Percentiles rank a stretch among this genome's conserved stretches.
Evolutionary conservation across 73 alveolate species (phyloP).

Genomic region (Paramecium octaurelia): DNA sequence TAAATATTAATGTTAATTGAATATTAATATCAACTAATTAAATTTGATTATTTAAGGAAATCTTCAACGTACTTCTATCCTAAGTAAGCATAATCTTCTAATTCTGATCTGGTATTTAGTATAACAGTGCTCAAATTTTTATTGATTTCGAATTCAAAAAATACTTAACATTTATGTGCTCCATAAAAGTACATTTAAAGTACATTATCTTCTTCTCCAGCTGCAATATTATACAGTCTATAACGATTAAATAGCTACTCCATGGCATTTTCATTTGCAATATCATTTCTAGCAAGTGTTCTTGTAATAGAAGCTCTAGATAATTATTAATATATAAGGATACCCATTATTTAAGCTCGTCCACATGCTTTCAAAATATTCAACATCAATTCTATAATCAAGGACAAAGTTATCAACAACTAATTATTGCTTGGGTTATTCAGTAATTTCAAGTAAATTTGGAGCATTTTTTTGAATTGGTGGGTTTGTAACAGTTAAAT

Average conservation of each 20-base stretch:
- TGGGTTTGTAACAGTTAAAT: too few species aligned
- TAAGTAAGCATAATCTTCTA: slow-evolving; percentile 19
- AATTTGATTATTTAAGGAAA: neutral
- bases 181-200: slow-evolving; percentile 53
- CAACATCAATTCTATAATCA: neutral
- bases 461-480: neutral
- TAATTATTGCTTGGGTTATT: neutral
- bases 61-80: slow-evolving; percentile 24
- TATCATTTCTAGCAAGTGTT: neutral
- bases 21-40: neutral
- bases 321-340: neutral
- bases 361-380: slow-evolving; percentile 47
- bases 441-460: neutral
- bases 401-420: slow-evolving; percentile 10
- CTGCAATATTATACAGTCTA: slow-evolving; percentile 57
- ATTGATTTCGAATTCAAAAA: slow-evolving; percentile 34
- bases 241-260: slow-evolving; percentile 35
- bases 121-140: neutral
- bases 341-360: slow-evolving; percentile 56
- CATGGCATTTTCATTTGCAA: slow-evolving; percentile 25
- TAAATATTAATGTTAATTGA: neutral
- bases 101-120: neutral
- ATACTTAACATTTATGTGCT: neutral
- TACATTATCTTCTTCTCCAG: slow-evolving; percentile 58
- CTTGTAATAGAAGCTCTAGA: slow-evolving; percentile 47